phyloP scores from a whole-genome alignment of 441 rosid genomes.

The Syzygium syzygioides region DNA sequence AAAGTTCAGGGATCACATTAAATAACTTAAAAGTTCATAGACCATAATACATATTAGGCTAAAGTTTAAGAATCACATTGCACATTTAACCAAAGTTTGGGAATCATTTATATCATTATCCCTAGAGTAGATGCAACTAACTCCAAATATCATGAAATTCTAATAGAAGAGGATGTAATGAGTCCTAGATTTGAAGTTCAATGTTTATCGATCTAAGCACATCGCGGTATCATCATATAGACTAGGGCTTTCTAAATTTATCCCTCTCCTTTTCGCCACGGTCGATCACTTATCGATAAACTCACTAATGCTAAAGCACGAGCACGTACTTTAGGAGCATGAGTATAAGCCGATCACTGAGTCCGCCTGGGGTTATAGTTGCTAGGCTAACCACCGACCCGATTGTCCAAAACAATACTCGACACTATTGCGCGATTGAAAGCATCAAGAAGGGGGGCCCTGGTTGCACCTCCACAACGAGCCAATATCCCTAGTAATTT shows the following conservation, averaged over 20 bases:
- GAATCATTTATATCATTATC: too few relatives aligned
- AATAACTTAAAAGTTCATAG: too few relatives aligned
- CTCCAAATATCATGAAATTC: background rate
- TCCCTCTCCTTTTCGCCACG: background rate
- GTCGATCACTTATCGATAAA: background rate
- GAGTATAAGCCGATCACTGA: background rate
- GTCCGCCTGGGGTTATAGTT: background rate
- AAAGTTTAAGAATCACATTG: too few relatives aligned
- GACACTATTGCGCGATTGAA: too few relatives aligned
- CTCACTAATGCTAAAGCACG: background rate
- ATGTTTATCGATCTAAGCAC: background rate
- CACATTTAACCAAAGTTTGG: rapidly evolving
- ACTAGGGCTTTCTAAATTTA: background rate
- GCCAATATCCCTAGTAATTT: too few relatives aligned
- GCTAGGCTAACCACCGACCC: too few relatives aligned
- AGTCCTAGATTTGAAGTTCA: background rate
- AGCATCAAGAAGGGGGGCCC: too few relatives aligned
- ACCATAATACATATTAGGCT: too few relatives aligned
- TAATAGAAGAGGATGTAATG: background rate
- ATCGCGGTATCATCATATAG: background rate
- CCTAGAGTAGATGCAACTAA: background rate
- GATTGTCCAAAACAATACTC: too few relatives aligned
- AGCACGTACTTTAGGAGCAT: too few relatives aligned
- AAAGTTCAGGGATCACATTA: rapidly evolving
- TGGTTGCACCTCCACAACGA: too few relatives aligned